These are phyloP conservation scores for Pythium periplocum DNA, from an alignment of 352 stramenopile genomes.

Conservation along the genomic window DNA sequence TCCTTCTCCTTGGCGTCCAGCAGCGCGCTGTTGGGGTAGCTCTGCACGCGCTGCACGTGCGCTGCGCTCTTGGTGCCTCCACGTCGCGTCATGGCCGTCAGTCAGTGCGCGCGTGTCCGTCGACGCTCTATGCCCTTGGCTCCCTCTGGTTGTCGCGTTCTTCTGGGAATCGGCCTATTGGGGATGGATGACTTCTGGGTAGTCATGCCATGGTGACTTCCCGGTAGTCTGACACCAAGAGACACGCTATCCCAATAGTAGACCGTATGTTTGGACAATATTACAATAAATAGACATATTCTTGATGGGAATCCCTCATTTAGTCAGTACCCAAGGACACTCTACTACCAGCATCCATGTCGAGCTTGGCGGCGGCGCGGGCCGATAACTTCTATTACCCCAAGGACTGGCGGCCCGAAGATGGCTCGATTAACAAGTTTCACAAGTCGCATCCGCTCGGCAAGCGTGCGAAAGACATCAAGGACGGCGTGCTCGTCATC, in stretches of 20 bases:
- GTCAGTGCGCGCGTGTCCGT: too few species aligned
- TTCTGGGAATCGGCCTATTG: conserved; percentile 9
- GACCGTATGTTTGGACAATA: too few species aligned
- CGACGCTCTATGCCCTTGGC: too few species aligned
- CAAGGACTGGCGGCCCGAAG: conserved; percentile 84
- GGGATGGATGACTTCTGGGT: neutral
- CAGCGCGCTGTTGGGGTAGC: conserved; percentile 2
- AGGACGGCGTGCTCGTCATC: conserved; percentile 88
- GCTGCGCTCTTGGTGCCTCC: conserved; percentile 38
- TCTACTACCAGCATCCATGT: conserved; percentile 68
- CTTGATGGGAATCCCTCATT: too few species aligned
- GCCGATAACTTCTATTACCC: conserved; percentile 98
- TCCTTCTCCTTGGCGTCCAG: conserved; percentile 33
- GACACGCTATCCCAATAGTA: too few species aligned
- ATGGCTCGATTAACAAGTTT: conserved; percentile 85
- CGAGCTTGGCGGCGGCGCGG: conserved; percentile 93
- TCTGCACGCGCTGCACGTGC: conserved; percentile 38
- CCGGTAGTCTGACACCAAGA: conserved; percentile 4
- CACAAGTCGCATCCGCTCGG: conserved; percentile 70
- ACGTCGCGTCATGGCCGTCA: conserved; percentile 38
- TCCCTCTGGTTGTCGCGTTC: neutral
- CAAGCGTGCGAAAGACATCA: conserved; percentile 83
- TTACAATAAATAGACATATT: too few species aligned
- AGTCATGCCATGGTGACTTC: conserved; percentile 5
- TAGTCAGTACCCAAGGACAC: neutral